Evolutionary conservation across 1,139 yeast species (phyloP).

Genomic region (Yamadazyma blattariae): DNA sequence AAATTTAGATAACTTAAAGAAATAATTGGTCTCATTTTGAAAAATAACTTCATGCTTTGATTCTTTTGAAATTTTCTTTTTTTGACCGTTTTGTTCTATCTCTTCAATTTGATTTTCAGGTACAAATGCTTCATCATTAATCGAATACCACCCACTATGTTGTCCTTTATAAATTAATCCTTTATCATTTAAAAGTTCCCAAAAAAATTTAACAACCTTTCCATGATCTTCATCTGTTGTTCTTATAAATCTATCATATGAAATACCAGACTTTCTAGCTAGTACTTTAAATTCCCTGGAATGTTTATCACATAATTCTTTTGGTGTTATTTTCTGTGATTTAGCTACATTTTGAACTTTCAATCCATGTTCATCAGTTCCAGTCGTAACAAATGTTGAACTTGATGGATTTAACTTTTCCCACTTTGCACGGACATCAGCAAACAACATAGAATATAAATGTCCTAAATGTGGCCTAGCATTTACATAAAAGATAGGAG

Average conservation of each 20-base stretch:
- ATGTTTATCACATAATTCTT: conserved; percentile 68
- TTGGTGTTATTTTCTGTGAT: conserved; percentile 50
- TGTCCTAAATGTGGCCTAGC: conserved; percentile 96
- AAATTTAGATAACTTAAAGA: conserved; percentile 68
- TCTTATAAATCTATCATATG: conserved; percentile 77
- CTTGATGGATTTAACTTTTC: conserved; percentile 37
- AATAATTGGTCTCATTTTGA: conserved; percentile 83
- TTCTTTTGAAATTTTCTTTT: conserved; percentile 55
- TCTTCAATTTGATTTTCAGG: conserved; percentile 74
- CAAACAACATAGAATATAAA: conserved; percentile 79
- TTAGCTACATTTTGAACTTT: conserved; percentile 77
- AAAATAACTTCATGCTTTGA: conserved; percentile 72
- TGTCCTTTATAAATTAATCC: conserved; percentile 78
- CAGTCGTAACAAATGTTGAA: conserved; percentile 67
- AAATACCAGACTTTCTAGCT: conserved; percentile 54
- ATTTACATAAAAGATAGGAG: conserved; percentile 96
- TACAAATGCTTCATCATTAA: conserved; percentile 92
- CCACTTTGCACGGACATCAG: conserved; percentile 82
- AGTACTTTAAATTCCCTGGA: conserved; percentile 61
- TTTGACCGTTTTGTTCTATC: conserved; percentile 22
- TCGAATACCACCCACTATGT: conserved; percentile 93
- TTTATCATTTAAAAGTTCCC: conserved; percentile 58
- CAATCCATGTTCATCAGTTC: conserved; percentile 96
- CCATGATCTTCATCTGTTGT: conserved; percentile 86
- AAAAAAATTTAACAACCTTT: conserved; percentile 60